phyloP scores from a whole-genome alignment of 2,329 filamentous ascomycete species.

The Ophiostoma novo-ulmi region DNA sequence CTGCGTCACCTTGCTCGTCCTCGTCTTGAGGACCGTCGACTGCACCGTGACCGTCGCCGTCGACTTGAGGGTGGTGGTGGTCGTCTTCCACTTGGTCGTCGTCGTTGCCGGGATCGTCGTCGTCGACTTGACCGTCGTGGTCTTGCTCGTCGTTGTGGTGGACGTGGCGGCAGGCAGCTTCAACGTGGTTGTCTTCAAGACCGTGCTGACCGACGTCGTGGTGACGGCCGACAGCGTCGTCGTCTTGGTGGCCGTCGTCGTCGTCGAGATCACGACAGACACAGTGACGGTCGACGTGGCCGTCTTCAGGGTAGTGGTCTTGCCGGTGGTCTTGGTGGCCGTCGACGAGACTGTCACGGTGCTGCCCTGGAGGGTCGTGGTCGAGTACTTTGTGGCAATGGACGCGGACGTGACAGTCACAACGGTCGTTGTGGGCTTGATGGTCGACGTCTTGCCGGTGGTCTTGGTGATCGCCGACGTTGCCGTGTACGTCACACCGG shows the following conservation, averaged over 20 bases:
- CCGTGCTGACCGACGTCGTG: neutral
- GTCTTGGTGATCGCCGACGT: constrained; percentile 12
- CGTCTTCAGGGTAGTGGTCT: neutral
- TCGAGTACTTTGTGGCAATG: neutral
- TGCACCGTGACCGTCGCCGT: neutral
- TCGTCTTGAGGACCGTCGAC: neutral
- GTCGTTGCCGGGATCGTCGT: neutral
- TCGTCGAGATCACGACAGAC: neutral
- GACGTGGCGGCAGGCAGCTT: neutral
- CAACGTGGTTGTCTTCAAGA: neutral
- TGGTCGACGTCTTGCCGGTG: constrained; percentile 8
- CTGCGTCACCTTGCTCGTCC: neutral
- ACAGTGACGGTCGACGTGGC: neutral
- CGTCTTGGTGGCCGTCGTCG: neutral
- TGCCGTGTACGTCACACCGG: constrained; percentile 3
- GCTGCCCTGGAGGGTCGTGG: constrained; percentile 1
- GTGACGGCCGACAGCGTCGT: neutral
- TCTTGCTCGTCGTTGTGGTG: neutral
- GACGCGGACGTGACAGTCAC: neutral
- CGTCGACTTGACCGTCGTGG: neutral
- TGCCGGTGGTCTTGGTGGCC: constrained; percentile 7
- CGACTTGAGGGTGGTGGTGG: neutral
- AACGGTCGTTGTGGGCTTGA: neutral
- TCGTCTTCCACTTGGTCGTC: neutral
- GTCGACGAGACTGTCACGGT: neutral